Evolutionary conservation across 257 asterid species (phyloP).

Genomic region (Ocimum tenuiflorum): DNA sequence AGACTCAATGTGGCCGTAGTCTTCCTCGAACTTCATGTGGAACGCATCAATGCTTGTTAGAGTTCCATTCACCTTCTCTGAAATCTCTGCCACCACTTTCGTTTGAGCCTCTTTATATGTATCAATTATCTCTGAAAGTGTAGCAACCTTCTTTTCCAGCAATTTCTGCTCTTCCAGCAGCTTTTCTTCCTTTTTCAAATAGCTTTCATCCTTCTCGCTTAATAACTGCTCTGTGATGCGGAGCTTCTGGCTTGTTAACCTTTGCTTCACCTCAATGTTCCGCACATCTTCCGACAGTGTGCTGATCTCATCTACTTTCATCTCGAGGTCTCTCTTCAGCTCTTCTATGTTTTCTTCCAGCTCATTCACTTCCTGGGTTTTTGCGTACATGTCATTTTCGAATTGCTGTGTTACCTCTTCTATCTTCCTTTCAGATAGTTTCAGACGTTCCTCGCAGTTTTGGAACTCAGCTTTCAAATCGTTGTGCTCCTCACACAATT

Average conservation of each 20-base stretch:
- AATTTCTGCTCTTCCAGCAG: slow-evolving; percentile 41
- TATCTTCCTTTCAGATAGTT: slow-evolving; percentile 41
- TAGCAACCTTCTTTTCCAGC: slow-evolving; percentile 40
- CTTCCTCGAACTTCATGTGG: slow-evolving; percentile 82
- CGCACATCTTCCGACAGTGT: slow-evolving; percentile 57
- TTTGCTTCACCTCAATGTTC: slow-evolving; percentile 68
- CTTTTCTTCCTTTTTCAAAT: slow-evolving; percentile 59
- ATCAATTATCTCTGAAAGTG: slow-evolving; percentile 30
- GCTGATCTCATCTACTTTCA: slow-evolving; percentile 44
- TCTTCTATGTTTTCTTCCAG: slow-evolving; percentile 60
- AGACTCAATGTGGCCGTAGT: slow-evolving; percentile 79
- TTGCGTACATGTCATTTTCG: slow-evolving; percentile 30
- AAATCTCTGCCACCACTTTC: slow-evolving; percentile 33
- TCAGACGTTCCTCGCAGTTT: slow-evolving; percentile 43
- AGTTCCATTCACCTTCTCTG: slow-evolving; percentile 42
- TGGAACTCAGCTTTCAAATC: slow-evolving; percentile 12
- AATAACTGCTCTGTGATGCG: slow-evolving; percentile 73
- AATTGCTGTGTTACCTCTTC: slow-evolving; percentile 32
- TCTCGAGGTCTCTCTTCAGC: slow-evolving; percentile 24
- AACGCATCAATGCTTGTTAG: slow-evolving; percentile 54
- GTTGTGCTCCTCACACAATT: no score
- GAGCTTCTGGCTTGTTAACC: slow-evolving; percentile 75
- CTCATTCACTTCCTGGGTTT: slow-evolving; percentile 37
- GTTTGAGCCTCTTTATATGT: slow-evolving; percentile 47
- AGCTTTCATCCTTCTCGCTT: slow-evolving; percentile 55